phyloP scores from a whole-genome alignment of 129 eudicot species.

The Logfia minima region DNA sequence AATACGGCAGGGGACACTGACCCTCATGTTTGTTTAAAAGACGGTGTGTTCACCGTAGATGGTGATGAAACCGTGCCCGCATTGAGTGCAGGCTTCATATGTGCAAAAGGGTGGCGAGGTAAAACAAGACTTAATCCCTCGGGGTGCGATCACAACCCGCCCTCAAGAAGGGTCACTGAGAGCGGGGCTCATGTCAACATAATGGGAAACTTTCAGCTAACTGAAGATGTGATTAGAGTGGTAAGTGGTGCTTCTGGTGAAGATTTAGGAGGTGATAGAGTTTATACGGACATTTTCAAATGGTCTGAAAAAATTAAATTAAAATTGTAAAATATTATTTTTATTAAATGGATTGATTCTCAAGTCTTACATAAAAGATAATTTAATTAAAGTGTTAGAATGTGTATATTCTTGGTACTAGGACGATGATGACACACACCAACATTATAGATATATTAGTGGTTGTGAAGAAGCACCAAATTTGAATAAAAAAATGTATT shows the following conservation, averaged over 20 bases:
- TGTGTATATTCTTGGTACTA: conserved; percentile 12
- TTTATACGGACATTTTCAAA: conserved; percentile 71
- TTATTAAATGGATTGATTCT: background rate
- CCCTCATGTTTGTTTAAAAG: conserved; percentile 50
- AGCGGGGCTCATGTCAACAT: conserved; percentile 96
- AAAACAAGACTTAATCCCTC: conserved; percentile 86
- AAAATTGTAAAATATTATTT: conserved; percentile 3
- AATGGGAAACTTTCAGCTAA: conserved; percentile 84
- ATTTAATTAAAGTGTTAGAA: background rate
- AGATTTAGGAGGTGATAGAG: conserved; percentile 79
- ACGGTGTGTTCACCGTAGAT: conserved; percentile 71
- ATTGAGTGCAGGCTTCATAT: conserved; percentile 86
- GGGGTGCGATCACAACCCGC: conserved; percentile 88
- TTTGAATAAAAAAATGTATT: conserved; percentile 11
- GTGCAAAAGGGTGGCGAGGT: conserved; percentile 98
- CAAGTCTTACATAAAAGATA: background rate
- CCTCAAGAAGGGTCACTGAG: conserved; percentile 87
- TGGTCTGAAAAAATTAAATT: conserved; percentile 78
- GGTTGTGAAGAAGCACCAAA: conserved; percentile 20
- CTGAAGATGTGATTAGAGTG: conserved; percentile 80
- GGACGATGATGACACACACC: conserved; percentile 23
- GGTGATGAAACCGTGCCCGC: conserved; percentile 98
- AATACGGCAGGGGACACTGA: conserved; percentile 59
- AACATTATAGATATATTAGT: conserved; percentile 6
- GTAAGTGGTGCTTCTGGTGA: conserved; percentile 83